Percentiles rank a stretch among this genome's conserved stretches.
These are phyloP conservation scores for Polysphondylium violaceum DNA, from an alignment of 78 protist genomes.

Conservation along the genomic window DNA sequence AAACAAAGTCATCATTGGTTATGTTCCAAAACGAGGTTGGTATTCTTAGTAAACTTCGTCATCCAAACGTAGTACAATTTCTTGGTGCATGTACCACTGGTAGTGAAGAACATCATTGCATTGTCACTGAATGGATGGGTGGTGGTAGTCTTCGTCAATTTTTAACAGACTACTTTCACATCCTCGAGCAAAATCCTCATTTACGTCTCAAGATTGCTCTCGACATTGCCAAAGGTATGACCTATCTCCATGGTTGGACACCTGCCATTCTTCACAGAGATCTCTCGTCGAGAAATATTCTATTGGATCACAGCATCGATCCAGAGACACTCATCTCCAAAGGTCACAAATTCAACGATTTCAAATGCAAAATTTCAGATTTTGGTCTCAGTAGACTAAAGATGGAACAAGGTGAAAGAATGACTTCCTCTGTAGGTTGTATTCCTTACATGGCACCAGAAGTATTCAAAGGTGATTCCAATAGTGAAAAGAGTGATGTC, in stretches of 20 bases:
- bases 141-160: constrained; percentile 66
- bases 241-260: constrained; percentile 79
- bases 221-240: constrained; percentile 87
- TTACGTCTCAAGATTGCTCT: constrained; percentile 76
- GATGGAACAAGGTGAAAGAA: constrained; percentile 40
- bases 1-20: constrained; percentile 59
- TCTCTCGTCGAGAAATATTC: constrained; percentile 80
- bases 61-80: constrained; percentile 73
- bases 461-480: constrained; percentile 75
- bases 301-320: constrained; percentile 53
- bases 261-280: constrained; percentile 86
- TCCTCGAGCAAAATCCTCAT: constrained; percentile 54
- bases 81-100: constrained; percentile 68
- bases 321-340: background rate
- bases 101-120: constrained; percentile 67
- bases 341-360: constrained; percentile 37
- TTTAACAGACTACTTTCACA: constrained; percentile 21
- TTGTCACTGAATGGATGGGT: constrained; percentile 79
- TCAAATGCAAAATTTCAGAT: constrained; percentile 78
- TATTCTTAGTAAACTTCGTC: constrained; percentile 49
- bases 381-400: constrained; percentile 77
- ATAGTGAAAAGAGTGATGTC: constrained; percentile 79
- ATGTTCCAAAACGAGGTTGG: constrained; percentile 77
- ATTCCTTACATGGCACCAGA: constrained; percentile 84
- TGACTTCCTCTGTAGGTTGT: constrained; percentile 72